Conservation (phyloP, 805 yeast genomes). For the Metschnikowia kofuensis region DNA sequence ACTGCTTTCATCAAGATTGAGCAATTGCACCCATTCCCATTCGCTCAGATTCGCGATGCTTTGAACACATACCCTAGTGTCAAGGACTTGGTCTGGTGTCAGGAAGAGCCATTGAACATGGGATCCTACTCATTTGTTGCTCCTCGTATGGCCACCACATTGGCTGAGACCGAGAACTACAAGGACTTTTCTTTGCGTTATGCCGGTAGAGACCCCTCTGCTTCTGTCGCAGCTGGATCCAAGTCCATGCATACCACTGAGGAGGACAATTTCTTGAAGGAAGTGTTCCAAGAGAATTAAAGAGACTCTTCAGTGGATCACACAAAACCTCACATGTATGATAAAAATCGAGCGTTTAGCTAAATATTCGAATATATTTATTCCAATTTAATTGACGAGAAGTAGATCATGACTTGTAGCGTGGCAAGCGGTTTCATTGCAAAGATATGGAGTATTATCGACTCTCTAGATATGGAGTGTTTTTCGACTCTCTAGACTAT, state of each 20-base stretch:
- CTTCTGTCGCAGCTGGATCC: constrained; percentile 97
- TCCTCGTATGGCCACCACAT: constrained; percentile 79
- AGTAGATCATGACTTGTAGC: background rate
- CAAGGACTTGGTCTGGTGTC: constrained; percentile 93
- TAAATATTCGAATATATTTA: constrained; percentile 1
- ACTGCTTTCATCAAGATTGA: constrained; percentile 90
- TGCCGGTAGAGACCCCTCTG: constrained; percentile 98
- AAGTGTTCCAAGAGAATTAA: constrained; percentile 37
- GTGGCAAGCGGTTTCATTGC: too few relatives aligned
- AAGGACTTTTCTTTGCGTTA: constrained; percentile 63
- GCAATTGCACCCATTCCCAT: constrained; percentile 99
- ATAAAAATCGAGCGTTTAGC: background rate
- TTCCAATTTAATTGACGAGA: background rate
- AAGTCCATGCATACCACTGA: constrained; percentile 84
- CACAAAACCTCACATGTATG: background rate
- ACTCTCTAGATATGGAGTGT: too few relatives aligned
- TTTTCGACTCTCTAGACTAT: too few relatives aligned
- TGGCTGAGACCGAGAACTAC: constrained; percentile 72
- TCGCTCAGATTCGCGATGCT: constrained; percentile 83
- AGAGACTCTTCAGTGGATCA: background rate
- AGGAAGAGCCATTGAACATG: constrained; percentile 98
- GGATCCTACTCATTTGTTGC: constrained; percentile 79
- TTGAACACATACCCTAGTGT: constrained; percentile 75
- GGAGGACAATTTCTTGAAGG: constrained; percentile 82
- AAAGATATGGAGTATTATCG: too few relatives aligned